Evolutionary conservation across 2,329 filamentous ascomycete species (phyloP).

Genomic region (Dryadomyces quercus-mongolicae): DNA sequence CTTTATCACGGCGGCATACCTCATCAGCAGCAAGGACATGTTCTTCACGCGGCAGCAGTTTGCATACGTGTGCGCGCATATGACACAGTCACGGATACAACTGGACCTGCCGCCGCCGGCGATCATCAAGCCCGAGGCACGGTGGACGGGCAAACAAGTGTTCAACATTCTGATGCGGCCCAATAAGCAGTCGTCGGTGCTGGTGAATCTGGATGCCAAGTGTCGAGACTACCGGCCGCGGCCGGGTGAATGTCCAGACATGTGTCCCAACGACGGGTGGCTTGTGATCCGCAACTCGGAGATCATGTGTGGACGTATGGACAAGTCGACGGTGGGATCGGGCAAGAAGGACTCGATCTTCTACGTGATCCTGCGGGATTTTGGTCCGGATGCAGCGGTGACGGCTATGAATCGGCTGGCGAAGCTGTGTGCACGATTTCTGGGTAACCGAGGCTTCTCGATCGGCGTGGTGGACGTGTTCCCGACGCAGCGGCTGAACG

Average conservation of each 20-base stretch:
- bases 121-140: constrained; percentile 68
- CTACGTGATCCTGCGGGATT: constrained; percentile 92
- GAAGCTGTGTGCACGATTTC: constrained; percentile 75
- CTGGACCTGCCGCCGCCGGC: constrained; percentile 81
- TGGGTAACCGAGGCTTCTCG: constrained; percentile 88
- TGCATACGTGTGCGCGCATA: constrained; percentile 81
- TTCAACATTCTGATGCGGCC: constrained; percentile 79
- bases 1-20: constrained; percentile 91
- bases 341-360: constrained; percentile 98
- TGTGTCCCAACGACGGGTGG: constrained; percentile 82
- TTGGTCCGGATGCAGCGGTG: constrained; percentile 77
- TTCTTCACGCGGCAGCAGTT: constrained; percentile 88
- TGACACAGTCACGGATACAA: constrained; percentile 61
- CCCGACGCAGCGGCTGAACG: constrained; percentile 58
- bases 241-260: constrained; percentile 46
- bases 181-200: constrained; percentile 68
- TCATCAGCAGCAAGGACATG: constrained; percentile 82
- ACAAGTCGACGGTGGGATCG: constrained; percentile 92
- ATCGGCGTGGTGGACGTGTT: constrained; percentile 94
- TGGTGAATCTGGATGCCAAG: constrained; percentile 86
- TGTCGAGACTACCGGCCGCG: constrained; percentile 68
- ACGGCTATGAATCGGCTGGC: constrained; percentile 89
- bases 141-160: constrained; percentile 94
- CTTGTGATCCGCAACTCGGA: constrained; percentile 92
- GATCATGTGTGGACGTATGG: constrained; percentile 95